Evolutionary conservation across 108 stramenopile species (phyloP).

Genomic region (Hondaea fermentalgiana): DNA sequence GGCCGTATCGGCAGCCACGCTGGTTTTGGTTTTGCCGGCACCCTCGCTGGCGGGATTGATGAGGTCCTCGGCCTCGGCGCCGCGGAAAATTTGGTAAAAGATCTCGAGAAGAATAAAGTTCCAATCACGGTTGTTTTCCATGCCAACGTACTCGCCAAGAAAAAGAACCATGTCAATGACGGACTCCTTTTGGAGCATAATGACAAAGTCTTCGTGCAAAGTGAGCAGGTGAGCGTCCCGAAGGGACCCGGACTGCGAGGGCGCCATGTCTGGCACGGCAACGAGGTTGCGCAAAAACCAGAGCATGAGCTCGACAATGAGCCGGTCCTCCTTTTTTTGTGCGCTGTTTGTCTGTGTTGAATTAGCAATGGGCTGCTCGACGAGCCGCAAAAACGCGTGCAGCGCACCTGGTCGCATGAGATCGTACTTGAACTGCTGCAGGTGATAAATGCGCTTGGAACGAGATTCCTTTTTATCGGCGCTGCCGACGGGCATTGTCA

Average conservation of each 20-base stretch:
- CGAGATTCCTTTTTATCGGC: not conserved
- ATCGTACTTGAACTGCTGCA: not conserved
- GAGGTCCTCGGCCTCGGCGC: not conserved
- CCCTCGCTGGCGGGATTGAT: not conserved
- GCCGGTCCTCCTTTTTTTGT: not conserved
- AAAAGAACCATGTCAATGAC: not conserved
- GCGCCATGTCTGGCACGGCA: not conserved
- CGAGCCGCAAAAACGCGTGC: conserved; percentile 3
- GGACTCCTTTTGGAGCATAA: not conserved
- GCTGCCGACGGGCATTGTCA: not conserved
- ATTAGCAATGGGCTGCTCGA: not conserved
- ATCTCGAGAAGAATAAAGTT: not conserved
- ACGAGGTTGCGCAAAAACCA: conserved; percentile 4
- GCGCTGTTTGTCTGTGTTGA: not conserved
- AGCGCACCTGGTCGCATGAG: not conserved
- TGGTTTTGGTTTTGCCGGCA: not conserved
- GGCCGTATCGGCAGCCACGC: not conserved
- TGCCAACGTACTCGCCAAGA: not conserved
- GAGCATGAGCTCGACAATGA: not conserved
- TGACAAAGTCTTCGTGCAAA: not conserved
- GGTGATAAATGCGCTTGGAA: not conserved
- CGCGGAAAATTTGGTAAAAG: conserved; percentile 11
- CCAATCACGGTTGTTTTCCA: not conserved
- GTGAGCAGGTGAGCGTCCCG: not conserved
- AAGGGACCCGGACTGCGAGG: not conserved